Evolutionary conservation across 805 yeast species (phyloP).

Genomic region (Yarrowia keelungensis): DNA sequence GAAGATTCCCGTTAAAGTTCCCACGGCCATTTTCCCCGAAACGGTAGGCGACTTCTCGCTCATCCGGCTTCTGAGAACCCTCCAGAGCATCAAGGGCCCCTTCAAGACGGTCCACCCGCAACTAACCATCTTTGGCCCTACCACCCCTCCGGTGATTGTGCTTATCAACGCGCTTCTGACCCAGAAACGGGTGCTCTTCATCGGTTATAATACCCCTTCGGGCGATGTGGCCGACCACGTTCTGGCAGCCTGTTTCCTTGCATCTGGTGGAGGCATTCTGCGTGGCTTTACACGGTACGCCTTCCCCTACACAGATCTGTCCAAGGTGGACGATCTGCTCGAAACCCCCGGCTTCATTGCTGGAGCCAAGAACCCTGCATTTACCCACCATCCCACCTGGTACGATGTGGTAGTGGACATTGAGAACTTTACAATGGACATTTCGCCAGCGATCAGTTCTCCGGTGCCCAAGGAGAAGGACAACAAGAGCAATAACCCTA

Average conservation of each 20-base stretch:
- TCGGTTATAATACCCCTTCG: slow-evolving; percentile 60
- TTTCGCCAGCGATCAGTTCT: slow-evolving; percentile 45
- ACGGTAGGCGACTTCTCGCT: slow-evolving; percentile 49
- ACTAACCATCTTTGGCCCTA: slow-evolving; percentile 60
- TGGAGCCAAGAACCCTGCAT: slow-evolving; percentile 67
- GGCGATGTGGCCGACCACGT: slow-evolving; percentile 60
- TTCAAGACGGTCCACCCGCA: slow-evolving; percentile 53
- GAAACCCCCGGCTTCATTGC: slow-evolving; percentile 61
- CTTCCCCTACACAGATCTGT: slow-evolving; percentile 64
- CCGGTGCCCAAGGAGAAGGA: slow-evolving; percentile 36
- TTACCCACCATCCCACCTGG: slow-evolving; percentile 59
- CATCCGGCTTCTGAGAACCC: slow-evolving; percentile 46
- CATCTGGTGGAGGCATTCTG: slow-evolving; percentile 60
- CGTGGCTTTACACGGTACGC: slow-evolving; percentile 58
- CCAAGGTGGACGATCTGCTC: slow-evolving; percentile 59
- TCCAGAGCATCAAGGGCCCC: slow-evolving; percentile 43
- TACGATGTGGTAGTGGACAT: slow-evolving; percentile 65
- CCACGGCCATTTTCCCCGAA: slow-evolving; percentile 48
- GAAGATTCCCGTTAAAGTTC: slow-evolving; percentile 49
- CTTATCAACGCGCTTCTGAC: slow-evolving; percentile 61
- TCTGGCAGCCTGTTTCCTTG: slow-evolving; percentile 57
- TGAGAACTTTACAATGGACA: slow-evolving; percentile 53
- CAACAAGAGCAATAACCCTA: slow-evolving; percentile 19
- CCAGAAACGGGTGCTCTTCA: slow-evolving; percentile 58
- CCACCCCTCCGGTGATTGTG: slow-evolving; percentile 61